Conservation (phyloP, 768 basidiomycete genomes). For the Coprinopsis marcescibilis region DNA sequence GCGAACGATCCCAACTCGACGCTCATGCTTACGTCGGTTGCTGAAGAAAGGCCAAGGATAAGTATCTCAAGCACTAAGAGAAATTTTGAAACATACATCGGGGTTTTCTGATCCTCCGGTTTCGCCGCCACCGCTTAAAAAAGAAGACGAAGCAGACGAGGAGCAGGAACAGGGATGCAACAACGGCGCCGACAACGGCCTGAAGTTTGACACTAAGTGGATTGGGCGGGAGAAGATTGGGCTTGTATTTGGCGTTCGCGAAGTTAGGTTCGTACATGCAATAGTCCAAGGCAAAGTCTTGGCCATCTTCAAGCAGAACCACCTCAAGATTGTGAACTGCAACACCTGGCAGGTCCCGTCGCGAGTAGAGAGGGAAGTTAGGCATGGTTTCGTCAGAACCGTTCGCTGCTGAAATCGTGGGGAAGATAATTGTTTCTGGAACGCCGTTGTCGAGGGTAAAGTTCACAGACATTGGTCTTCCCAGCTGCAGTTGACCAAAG, state of each 20-base stretch:
- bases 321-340: neutral
- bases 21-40: too few relatives aligned
- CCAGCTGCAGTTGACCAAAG: neutral
- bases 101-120: too few relatives aligned
- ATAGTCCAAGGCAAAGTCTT: neutral
- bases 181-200: too few relatives aligned
- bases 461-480: neutral
- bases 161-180: neutral
- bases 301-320: neutral
- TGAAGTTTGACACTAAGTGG: too few relatives aligned
- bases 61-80: too few relatives aligned
- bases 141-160: neutral
- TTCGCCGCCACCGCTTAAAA: neutral
- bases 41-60: too few relatives aligned
- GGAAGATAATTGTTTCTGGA: neutral
- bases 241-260: too few relatives aligned
- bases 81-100: too few relatives aligned
- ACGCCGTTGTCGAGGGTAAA: neutral
- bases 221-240: too few relatives aligned
- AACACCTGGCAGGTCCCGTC: neutral
- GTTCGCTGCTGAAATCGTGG: too few relatives aligned
- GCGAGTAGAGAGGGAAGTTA: neutral
- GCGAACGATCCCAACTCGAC: too few relatives aligned
- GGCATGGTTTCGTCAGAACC: neutral
- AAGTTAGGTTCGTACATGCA: neutral